Evolutionary conservation across 257 asterid species (phyloP).

Genomic region (Paulownia fortunei): DNA sequence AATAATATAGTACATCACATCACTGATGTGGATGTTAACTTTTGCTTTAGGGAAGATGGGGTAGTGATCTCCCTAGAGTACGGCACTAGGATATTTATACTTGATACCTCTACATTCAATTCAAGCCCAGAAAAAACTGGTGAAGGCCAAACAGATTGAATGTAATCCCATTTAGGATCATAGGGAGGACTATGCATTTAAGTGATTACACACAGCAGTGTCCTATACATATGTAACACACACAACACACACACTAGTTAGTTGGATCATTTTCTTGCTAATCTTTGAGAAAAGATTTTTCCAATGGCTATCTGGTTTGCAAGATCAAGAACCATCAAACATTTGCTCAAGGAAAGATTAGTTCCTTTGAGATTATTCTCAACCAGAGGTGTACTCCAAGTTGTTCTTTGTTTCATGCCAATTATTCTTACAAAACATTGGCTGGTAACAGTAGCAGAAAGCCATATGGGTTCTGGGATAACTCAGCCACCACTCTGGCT

Average conservation of each 20-base stretch:
- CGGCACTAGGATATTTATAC: background rate
- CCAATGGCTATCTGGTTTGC: slow-evolving; percentile 57
- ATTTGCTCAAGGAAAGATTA: slow-evolving; percentile 39
- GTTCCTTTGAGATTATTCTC: background rate
- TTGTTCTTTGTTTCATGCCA: slow-evolving; percentile 15
- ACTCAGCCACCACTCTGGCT: slow-evolving; percentile 22
- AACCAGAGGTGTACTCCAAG: slow-evolving; percentile 17
- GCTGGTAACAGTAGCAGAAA: slow-evolving; percentile 9
- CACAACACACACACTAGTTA: background rate
- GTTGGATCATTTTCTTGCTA: background rate
- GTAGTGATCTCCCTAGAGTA: slow-evolving; percentile 19
- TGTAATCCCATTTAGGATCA: slow-evolving; percentile 5
- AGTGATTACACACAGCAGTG: background rate
- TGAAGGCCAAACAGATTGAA: too few species aligned
- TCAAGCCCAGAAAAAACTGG: background rate
- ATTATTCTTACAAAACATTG: slow-evolving; percentile 31
- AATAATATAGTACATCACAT: background rate
- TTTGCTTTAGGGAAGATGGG: background rate
- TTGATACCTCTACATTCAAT: background rate
- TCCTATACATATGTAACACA: background rate
- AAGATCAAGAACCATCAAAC: slow-evolving; percentile 52
- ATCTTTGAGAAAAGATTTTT: background rate
- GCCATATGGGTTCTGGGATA: slow-evolving; percentile 21
- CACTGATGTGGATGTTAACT: slow-evolving; percentile 9
- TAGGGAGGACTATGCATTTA: background rate